Percentiles rank a stretch among this genome's conserved stretches.
Evolutionary conservation across 257 asterid genomes (phyloP).

Genomic region (Scutellaria baicalensis): DNA sequence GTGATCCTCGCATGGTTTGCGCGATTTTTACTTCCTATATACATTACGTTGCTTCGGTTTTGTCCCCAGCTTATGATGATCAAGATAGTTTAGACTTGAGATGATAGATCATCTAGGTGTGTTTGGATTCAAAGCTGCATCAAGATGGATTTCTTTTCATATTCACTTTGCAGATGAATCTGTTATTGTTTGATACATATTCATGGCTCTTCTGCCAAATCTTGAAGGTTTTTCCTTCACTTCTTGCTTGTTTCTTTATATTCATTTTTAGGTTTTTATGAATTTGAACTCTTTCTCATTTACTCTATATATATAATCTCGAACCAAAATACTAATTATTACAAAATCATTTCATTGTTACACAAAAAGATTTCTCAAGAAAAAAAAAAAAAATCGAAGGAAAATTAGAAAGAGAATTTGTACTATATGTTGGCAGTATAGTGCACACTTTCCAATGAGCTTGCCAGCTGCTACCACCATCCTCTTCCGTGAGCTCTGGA

Average conservation of each 20-base stretch:
- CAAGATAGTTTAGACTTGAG: not conserved
- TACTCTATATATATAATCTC: not conserved
- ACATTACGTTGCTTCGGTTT: too few relatives aligned
- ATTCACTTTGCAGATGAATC: not conserved
- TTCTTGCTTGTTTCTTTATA: too few relatives aligned
- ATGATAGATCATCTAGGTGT: not conserved
- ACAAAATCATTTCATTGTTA: too few relatives aligned
- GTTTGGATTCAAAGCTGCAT: not conserved
- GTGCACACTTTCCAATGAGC: conserved; percentile 18
- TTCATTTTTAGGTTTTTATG: not conserved
- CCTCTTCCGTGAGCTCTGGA: conserved; percentile 20
- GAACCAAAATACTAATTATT: too few relatives aligned
- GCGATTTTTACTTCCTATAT: not conserved
- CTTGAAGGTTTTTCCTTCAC: not conserved
- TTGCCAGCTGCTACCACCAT: conserved; percentile 26
- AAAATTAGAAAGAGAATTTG: too few relatives aligned
- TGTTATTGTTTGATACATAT: not conserved
- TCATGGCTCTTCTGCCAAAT: not conserved
- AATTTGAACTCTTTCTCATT: not conserved
- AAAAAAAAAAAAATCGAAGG: too few relatives aligned
- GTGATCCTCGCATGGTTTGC: not conserved
- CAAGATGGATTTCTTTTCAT: not conserved
- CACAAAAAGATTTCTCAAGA: too few relatives aligned
- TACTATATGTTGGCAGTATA: not conserved
- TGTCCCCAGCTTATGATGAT: not conserved